phyloP scores from a whole-genome alignment of 768 basidiomycete genomes.

The Clavaria fumosa region DNA sequence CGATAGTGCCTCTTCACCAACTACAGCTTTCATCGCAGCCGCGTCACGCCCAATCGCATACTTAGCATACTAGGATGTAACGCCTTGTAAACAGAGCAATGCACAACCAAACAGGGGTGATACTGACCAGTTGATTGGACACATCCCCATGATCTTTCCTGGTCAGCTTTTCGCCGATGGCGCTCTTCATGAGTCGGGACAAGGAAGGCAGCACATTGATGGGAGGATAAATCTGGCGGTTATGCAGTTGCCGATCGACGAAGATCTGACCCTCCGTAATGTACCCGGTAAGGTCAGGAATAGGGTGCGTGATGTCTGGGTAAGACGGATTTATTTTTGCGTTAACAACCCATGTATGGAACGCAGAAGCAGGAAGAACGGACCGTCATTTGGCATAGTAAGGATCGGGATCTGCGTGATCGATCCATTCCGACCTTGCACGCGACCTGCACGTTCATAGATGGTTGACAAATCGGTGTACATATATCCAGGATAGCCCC shows the following conservation, averaged over 20 bases:
- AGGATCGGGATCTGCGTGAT: slow-evolving; percentile 99
- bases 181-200: slow-evolving; percentile 99
- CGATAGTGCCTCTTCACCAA: slow-evolving; percentile 94
- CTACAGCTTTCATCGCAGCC: slow-evolving; percentile 97
- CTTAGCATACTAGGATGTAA: slow-evolving; percentile 69
- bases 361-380: too few species aligned
- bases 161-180: slow-evolving; percentile 94
- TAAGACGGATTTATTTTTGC: slow-evolving; percentile 4
- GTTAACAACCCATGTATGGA: slow-evolving; percentile 8
- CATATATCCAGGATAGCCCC: slow-evolving; percentile 97
- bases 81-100: slow-evolving; percentile 13
- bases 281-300: slow-evolving; percentile 98
- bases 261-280: slow-evolving; percentile 99
- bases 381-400: slow-evolving; percentile 99
- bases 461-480: slow-evolving; percentile 99
- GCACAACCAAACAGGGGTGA: slow-evolving; percentile 1
- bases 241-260: slow-evolving; percentile 93
- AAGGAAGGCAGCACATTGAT: slow-evolving; percentile 98
- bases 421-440: slow-evolving; percentile 92
- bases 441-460: slow-evolving; percentile 98
- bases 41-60: slow-evolving; percentile 97
- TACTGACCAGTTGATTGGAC: slow-evolving; percentile 86
- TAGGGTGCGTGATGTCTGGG: slow-evolving; percentile 98
- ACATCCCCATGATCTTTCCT: slow-evolving; percentile 99
- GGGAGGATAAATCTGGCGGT: slow-evolving; percentile 95